Evolutionary conservation across 2,329 filamentous ascomycete genomes (phyloP), one percentile per base, ranked within the genome.

Genomic region (Aspergillus sergii): DNA sequence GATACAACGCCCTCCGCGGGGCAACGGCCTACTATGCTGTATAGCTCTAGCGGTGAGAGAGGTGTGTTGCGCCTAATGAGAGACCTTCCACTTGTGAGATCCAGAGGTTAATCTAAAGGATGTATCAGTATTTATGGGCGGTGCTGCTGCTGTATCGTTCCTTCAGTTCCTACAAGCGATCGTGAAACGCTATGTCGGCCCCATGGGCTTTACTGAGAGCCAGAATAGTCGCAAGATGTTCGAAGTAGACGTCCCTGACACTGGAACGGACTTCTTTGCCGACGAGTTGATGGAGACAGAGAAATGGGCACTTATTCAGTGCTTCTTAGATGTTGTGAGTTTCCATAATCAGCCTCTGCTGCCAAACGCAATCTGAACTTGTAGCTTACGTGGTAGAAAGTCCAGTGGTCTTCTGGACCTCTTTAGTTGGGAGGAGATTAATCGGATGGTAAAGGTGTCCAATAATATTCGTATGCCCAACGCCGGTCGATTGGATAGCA

Each of bases 161-260:
- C 30, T 55, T 26, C 51, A 55, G 11, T 55, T 55, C 11, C 30
- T 55, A 30, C 51, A 55, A 28, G 51, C n/a, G n/a, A 55, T 55
- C 21, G 51, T 55, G n/a, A 55, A 55, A 14, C 51, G 51, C 32
- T 55, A 55, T 26, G 51, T 55, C 8, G 51, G 51, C 2, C 51
- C 51, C 12, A 34, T 55, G 32, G 32, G 51, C 11, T 55, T 55
- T 21, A 55, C 51, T 16, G 51, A 55, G 14, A 55, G 34, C 32
- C 51, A 55, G 30, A 55, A 36, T 36, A 55, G 51, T 26, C 51
- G 51, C 51, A 55, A 55, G n/a, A 55, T 55, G 51, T 55, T 55
- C 14, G 51, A 55, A 39, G 51, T 26, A 3, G 51, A 55, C 5
- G 14, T 55, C 14, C 51, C 51, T 16, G 51, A 55, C 21, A 55